Conservation (phyloP, 2,329 filamentous ascomycete species). For the Cryphonectria radicalis region DNA sequence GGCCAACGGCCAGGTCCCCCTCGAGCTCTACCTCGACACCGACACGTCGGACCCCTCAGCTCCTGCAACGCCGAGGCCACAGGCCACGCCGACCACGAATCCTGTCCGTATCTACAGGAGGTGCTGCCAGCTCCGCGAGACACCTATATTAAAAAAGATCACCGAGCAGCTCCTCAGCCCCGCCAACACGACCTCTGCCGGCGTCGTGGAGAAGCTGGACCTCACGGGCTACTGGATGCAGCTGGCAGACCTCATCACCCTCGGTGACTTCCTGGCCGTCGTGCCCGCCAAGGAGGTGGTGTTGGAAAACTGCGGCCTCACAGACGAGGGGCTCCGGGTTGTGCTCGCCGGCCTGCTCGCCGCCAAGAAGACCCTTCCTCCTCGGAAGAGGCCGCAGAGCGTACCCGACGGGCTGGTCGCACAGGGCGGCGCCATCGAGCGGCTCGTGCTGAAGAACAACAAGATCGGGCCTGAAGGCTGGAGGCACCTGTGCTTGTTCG, state of each 20-base stretch:
- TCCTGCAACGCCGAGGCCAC: slow-evolving; percentile 51
- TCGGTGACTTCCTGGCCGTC: slow-evolving; percentile 92
- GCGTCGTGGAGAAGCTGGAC: slow-evolving; percentile 82
- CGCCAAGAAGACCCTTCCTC: slow-evolving; percentile 64
- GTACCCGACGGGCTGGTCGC: slow-evolving; percentile 46
- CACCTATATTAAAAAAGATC: slow-evolving; percentile 87
- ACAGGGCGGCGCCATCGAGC: slow-evolving; percentile 78
- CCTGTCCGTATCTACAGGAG: slow-evolving; percentile 90
- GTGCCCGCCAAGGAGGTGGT: slow-evolving; percentile 88
- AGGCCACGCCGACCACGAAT: slow-evolving; percentile 81
- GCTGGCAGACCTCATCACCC: slow-evolving; percentile 79
- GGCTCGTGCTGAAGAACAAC: slow-evolving; percentile 88
- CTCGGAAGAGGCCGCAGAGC: slow-evolving; percentile 49
- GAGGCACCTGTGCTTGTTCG: slow-evolving; percentile 87
- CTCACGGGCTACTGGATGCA: slow-evolving; percentile 84
- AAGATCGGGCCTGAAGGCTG: slow-evolving; percentile 87
- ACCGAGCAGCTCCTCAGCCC: slow-evolving; percentile 82
- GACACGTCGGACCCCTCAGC: slow-evolving; percentile 53
- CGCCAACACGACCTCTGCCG: slow-evolving; percentile 67
- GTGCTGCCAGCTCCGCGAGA: slow-evolving; percentile 93
- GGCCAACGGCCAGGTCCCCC: slow-evolving; percentile 82
- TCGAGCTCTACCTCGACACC: slow-evolving; percentile 78
- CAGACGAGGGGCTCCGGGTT: slow-evolving; percentile 83
- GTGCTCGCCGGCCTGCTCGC: slow-evolving; percentile 85
- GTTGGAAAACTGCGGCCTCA: slow-evolving; percentile 84